Base-by-base conservation (phyloP, 352 stramenopile species). In the Plasmopara muralis region DNA sequence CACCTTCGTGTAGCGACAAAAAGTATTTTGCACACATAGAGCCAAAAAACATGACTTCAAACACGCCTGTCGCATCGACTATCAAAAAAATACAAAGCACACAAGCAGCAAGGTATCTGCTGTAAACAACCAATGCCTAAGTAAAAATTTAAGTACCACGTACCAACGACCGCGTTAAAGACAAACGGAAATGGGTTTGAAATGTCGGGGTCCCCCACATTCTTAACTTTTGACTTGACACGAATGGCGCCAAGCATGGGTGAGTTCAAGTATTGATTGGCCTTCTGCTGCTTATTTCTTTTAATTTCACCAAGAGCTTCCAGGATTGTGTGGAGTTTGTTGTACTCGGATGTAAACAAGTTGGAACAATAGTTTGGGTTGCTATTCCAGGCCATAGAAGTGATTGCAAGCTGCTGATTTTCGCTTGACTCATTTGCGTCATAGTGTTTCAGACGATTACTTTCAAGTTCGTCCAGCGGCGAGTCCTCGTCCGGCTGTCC, bases 21-120 rank as follows among this genome's bases (percentile, higher is more conserved):
- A 74, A 85, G 54, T 79, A 77, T 37, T 70, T 76, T 1, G 74
- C 76, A 10, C 72, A 84, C 70, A 79, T 80, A 2, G 75, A 74
- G 0, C 78, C 78, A 14, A 82, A 83, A 47, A 89, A 89, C n/a
- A 75, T 64, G 12, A 87, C 50, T 50, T 87, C 78, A 8, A 81
- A 59, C 0, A 61, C 68, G 0, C 57, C 60, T 2, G 55, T 53
- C 6, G 45, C n/a, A 50, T 89, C 78, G 14, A 70, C 78, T 89
- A 42, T 35, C 4, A 0, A 35, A 8, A n/a, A 13, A 18, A 20
- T 29, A 33, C 40, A 47, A 8, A 52, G 16, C 42, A 9, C 42
- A 39, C 37, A 43, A 40, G 18, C 50, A 20, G 39, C 18, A n/a
- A 57, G 7, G 40, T 6, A 16, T 9, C 34, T 43, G 25, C 31